Evolutionary conservation across 169 alveolate species (phyloP), one percentile per base, ranked within the genome.

Genomic region (Amoebophrya sp.): DNA sequence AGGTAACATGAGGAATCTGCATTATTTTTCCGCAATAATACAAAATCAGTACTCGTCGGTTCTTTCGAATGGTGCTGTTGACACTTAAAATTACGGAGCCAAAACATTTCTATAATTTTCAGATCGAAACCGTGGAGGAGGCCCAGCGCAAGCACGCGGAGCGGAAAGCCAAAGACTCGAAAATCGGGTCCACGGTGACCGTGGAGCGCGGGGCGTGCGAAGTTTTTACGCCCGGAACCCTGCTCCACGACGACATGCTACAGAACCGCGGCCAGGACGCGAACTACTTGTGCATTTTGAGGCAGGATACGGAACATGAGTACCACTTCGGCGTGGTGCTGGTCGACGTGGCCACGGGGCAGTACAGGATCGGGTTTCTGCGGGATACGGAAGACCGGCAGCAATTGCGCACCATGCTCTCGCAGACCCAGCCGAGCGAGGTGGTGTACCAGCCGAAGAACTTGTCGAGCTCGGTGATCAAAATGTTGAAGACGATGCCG

Each of bases 171-270:
- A 95, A 94, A 89, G 98, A 95, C 39, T 97, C 97, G 93, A 96
- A 98, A 23, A 98, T 98, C 0, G 94, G 96, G 40, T 95, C 99
- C 92, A 98, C 97, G 90, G 93, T 40, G 3, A 83, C 90, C 33
- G 94, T 93, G 55, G 92, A 93, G 77, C 89, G 95, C 0, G 93
- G 66, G 39, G 93, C 92, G 25, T 93, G 95, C 41, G 94, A 93
- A 54, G 92, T 93, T 77, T 93, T 40, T 89, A 91, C 94, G 23
- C 35, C 77, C n/a, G 95, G 95, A 0, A 93, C 94, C 53, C 35
- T 93, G 39, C 90, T 91, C 10, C 92, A 93, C n/a, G 94, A 93
- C 0, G 93, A 77, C 77, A 89, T 93, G 89, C 89, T 93, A 0
- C 29, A 39, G 55, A 39, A n/a, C 2, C 25, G 77, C 7, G 23